Base-by-base conservation (phyloP, 805 yeast genomes). In the Tetrapisispora iriomotensis region DNA sequence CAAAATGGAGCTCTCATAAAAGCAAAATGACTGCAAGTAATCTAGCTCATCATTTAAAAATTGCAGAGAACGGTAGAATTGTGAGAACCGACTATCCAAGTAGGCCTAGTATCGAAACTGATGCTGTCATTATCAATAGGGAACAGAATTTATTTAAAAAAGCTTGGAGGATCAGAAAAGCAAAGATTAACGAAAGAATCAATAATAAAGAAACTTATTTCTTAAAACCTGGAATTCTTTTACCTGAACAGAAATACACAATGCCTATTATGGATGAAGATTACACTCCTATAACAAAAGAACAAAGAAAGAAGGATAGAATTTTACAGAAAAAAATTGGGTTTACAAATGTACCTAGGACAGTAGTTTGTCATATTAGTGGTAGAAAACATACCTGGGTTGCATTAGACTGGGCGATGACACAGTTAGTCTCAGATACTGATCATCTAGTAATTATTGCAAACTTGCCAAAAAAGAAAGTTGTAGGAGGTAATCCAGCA, bases 301-400 rank as follows among this genome's bases (percentile, higher is more conserved):
- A 50, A 32, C 52, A 51, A 34, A 45, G 51, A 35, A 40, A 54
- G 20, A 51, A 40, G 23, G 50, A 50, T 32, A 45, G 40, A 32
- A 41, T 59, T 6, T 33, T 58, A 14, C 40, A 45, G 13, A 42
- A 49, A 27, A 51, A 44, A 29, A 46, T 54, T 9, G 62, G 60
- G 15, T 52, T 42, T 15, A 49, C 58, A 5, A 53, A 51, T 26
- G 42, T 46, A 5, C 60, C 63, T 26, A 65, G 88, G 49, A 70
- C 71, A 1, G 65, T 82, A 4, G 53, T 82, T 54, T 77, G 80
- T 24, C 81, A 80, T 52, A 65, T 83, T 23, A 68, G 78, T 46
- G 94, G 86, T 3, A 65, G 90, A 44, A 68, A 65, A 39, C 90
- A 82, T 61, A 79, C 92, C 0, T 83, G 94, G 94, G 85, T 81